phyloP scores from a whole-genome alignment of 371 early-diverging fungal species.

The Apophysomyces ossiformis region DNA sequence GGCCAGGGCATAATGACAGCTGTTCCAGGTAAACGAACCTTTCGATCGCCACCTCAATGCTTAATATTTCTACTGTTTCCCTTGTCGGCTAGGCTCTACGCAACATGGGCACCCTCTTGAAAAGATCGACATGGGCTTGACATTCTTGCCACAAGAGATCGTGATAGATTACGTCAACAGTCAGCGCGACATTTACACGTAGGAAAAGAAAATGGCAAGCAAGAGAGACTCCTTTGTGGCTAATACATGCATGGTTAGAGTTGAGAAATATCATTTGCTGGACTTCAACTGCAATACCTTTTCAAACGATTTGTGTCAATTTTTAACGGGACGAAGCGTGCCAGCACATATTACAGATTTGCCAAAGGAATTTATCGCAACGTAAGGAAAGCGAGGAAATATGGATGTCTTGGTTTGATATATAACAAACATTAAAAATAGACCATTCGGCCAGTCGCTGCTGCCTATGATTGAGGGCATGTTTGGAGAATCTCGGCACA shows the following conservation, averaged over 20 bases:
- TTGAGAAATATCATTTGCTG: conserved; percentile 87
- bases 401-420: no score
- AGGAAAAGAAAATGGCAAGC: conserved; percentile 13
- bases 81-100: conserved; percentile 51
- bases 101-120: conserved; percentile 77
- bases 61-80: neutral
- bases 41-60: conserved; percentile 5
- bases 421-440: conserved; percentile 21
- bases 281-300: conserved; percentile 92
- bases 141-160: conserved; percentile 79
- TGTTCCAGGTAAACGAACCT: conserved; percentile 44
- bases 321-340: conserved; percentile 78
- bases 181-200: conserved; percentile 67
- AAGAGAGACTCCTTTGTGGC: neutral
- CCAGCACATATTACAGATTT: conserved; percentile 76
- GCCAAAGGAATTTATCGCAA: conserved; percentile 71
- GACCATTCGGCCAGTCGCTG: conserved; percentile 79
- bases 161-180: conserved; percentile 79
- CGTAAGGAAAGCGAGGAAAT: conserved; percentile 40
- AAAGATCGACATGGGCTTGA: conserved; percentile 80
- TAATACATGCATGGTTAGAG: conserved; percentile 24
- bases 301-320: conserved; percentile 76
- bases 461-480: conserved; percentile 81
- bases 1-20: conserved; percentile 74
- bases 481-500: conserved; percentile 66